phyloP scores from a whole-genome alignment of 202 grass and related monocot species.

The Panicum hallii region DNA sequence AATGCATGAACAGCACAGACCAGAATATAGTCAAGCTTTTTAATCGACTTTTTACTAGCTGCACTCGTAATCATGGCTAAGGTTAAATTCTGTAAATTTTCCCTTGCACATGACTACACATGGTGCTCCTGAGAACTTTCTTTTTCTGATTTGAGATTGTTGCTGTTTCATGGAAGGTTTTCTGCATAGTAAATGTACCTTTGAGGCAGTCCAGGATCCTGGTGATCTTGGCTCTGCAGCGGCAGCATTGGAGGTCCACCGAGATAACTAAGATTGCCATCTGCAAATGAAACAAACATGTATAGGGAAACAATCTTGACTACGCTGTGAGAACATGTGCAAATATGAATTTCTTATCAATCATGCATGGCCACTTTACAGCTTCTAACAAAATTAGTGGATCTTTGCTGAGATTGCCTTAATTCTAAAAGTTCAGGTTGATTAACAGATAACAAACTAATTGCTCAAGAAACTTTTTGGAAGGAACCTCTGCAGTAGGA shows the following conservation, averaged over 20 bases:
- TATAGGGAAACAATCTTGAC: not conserved
- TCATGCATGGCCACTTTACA: not conserved
- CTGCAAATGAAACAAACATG: constrained; percentile 33
- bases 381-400: not conserved
- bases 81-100: not conserved
- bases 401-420: not conserved
- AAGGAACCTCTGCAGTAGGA: not conserved
- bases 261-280: constrained; percentile 47
- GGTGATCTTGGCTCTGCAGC: constrained; percentile 39
- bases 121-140: too few relatives aligned
- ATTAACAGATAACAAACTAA: not conserved
- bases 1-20: not conserved
- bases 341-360: not conserved
- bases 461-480: not conserved
- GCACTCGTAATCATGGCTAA: not conserved
- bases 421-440: not conserved
- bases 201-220: constrained; percentile 37
- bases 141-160: too few relatives aligned
- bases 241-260: constrained; percentile 37
- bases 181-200: constrained; percentile 29
- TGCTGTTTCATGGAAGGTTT: too few relatives aligned
- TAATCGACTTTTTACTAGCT: not conserved
- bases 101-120: not conserved
- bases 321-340: not conserved
- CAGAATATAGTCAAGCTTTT: not conserved